A percentile compares a stretch with the other conserved stretches of the same genome.
These are phyloP conservation scores for Pleurotus ostreatus DNA, from an alignment of 768 basidiomycete genomes.

Conservation along the genomic window DNA sequence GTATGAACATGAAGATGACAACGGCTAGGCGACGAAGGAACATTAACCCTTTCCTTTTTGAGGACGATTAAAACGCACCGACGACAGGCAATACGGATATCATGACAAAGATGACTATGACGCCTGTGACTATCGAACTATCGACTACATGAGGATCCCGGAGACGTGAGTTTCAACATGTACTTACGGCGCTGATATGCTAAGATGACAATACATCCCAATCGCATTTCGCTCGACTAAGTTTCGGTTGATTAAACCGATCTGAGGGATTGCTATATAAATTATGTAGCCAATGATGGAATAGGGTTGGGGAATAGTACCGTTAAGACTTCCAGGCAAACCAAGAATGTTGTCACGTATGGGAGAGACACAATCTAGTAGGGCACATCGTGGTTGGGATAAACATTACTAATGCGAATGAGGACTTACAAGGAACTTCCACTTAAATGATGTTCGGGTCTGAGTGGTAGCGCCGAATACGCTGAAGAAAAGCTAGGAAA, in stretches of 20 bases:
- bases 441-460: constrained; percentile 5
- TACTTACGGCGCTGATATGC: constrained; percentile 11
- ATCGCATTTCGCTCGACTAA: constrained; percentile 10
- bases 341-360: constrained; percentile 5
- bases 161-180: neutral
- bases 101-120: constrained; percentile 7
- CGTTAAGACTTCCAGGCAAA: constrained; percentile 6
- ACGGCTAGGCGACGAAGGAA: constrained; percentile 9
- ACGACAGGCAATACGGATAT: constrained; percentile 14
- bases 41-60: no score
- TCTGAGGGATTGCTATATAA: neutral
- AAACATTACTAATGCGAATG: neutral
- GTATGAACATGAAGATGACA: constrained; percentile 12
- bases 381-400: neutral
- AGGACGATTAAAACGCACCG: constrained; percentile 7
- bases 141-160: neutral
- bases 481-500: constrained; percentile 7
- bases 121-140: constrained; percentile 6
- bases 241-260: constrained; percentile 6
- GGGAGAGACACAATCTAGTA: constrained; percentile 9
- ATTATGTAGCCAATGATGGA: no score
- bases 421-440: constrained; percentile 2
- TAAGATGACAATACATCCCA: constrained; percentile 16
- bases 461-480: neutral
- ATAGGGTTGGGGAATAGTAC: neutral